Percentiles rank a stretch among this genome's conserved stretches.
phyloP scores from a whole-genome alignment of 345 rosid genomes.

The Jatropha curcas region DNA sequence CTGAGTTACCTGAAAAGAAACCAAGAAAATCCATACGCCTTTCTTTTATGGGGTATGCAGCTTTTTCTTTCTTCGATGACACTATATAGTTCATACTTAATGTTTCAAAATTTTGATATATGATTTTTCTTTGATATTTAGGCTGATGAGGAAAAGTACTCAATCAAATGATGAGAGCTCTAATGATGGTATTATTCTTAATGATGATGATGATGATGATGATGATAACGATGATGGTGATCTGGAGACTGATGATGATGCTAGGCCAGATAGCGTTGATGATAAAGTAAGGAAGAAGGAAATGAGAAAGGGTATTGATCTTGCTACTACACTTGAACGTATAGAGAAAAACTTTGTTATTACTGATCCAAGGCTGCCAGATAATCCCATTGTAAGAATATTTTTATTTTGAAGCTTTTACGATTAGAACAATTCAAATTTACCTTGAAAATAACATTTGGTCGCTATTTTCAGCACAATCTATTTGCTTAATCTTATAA shows the following conservation, averaged over 20 bases:
- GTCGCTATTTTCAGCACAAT: too few relatives aligned
- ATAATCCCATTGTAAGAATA: constrained; percentile 89
- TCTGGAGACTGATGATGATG: constrained; percentile 51
- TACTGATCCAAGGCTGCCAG: constrained; percentile 96
- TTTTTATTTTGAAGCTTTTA: too few relatives aligned
- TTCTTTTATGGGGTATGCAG: constrained; percentile 80
- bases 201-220: constrained; percentile 44
- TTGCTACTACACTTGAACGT: constrained; percentile 97
- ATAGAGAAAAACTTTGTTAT: constrained; percentile 98
- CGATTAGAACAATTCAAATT: too few relatives aligned
- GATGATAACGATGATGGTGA: constrained; percentile 49
- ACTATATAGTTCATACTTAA: too few relatives aligned
- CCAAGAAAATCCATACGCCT: constrained; percentile 58
- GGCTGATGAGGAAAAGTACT: constrained; percentile 51
- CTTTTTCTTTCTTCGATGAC: background rate
- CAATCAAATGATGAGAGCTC: constrained; percentile 43
- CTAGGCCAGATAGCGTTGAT: constrained; percentile 71
- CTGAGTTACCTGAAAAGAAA: constrained; percentile 71
- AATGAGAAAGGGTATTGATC: constrained; percentile 98
- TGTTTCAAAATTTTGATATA: background rate
- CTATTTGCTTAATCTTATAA: background rate
- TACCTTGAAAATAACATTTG: too few relatives aligned
- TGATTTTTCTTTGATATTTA: constrained; percentile 18
- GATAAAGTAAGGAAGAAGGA: constrained; percentile 83
- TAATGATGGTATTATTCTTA: constrained; percentile 36